These are phyloP conservation scores for Aspergillus udagawae DNA, from an alignment of 2,329 filamentous ascomycete species.

Conservation along the genomic window DNA sequence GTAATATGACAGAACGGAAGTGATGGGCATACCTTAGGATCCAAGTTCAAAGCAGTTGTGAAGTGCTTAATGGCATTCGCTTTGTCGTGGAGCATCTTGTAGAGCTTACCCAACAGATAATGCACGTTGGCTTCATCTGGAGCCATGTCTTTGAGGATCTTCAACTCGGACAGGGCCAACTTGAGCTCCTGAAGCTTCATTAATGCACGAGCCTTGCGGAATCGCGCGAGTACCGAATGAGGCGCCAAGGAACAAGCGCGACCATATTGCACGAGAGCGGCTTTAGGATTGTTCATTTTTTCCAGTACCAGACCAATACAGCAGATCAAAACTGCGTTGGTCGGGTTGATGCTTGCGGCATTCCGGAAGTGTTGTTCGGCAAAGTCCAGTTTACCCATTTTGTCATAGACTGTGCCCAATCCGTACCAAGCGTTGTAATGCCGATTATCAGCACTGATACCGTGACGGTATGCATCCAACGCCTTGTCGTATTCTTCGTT, in stretches of 20 bases:
- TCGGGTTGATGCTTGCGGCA: slow-evolving; percentile 85
- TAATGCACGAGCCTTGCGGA: slow-evolving; percentile 86
- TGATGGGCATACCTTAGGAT: slow-evolving; percentile 72
- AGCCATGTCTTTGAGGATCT: slow-evolving; percentile 83
- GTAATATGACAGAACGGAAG: slow-evolving; percentile 5
- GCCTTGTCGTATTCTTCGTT: slow-evolving; percentile 98
- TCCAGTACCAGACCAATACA: slow-evolving; percentile 89
- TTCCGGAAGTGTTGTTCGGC: slow-evolving; percentile 88
- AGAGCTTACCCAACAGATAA: slow-evolving; percentile 73
- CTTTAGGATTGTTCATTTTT: slow-evolving; percentile 75
- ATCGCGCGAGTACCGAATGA: slow-evolving; percentile 74
- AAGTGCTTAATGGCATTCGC: slow-evolving; percentile 86
- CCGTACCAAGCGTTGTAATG: slow-evolving; percentile 99
- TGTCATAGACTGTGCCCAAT: slow-evolving; percentile 74
- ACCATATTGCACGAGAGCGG: slow-evolving; percentile 75
- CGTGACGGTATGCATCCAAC: slow-evolving; percentile 77
- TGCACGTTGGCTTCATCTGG: slow-evolving; percentile 96
- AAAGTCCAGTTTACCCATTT: slow-evolving; percentile 84
- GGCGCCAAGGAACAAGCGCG: slow-evolving; percentile 80
- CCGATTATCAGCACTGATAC: slow-evolving; percentile 77
- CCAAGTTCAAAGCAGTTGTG: slow-evolving; percentile 89
- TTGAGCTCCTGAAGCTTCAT: slow-evolving; percentile 69
- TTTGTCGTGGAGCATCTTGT: slow-evolving; percentile 56
- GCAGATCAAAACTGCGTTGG: slow-evolving; percentile 86
- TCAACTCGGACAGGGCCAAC: slow-evolving; percentile 74